A percentile compares a stretch with the other conserved stretches of the same genome.
These are phyloP conservation scores for Tetrapyrgos nigripes DNA, from an alignment of 1,284 basidiomycete genomes.

Conservation along the genomic window DNA sequence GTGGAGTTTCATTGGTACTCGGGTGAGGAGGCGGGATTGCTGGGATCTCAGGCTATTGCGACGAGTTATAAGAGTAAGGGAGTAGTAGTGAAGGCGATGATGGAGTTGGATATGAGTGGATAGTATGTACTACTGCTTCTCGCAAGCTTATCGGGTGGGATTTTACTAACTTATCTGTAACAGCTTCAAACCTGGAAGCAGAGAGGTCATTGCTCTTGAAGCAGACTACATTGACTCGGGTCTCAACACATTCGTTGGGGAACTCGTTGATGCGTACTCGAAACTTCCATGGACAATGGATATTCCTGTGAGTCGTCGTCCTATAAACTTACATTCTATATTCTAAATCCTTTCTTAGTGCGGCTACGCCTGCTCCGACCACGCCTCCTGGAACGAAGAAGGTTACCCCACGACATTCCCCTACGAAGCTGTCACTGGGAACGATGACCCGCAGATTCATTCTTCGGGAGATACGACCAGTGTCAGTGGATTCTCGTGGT, in stretches of 20 bases:
- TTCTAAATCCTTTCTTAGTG: conserved; percentile 6
- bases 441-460: conserved; percentile 36
- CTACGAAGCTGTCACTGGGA: conserved; percentile 31
- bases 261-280: conserved; percentile 20
- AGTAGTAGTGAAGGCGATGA: conserved; percentile 54
- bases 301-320: neutral
- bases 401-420: conserved; percentile 46
- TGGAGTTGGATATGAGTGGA: conserved; percentile 39
- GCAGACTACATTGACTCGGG: conserved; percentile 14
- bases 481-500: conserved; percentile 26
- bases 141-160: conserved; percentile 46
- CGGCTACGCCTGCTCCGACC: conserved; percentile 45
- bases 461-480: conserved; percentile 42
- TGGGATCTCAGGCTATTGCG: conserved; percentile 61
- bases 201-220: conserved; percentile 21
- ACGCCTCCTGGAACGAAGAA: conserved; percentile 46
- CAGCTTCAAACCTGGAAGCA: conserved; percentile 25
- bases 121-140: neutral
- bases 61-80: conserved; percentile 48
- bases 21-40: conserved; percentile 59
- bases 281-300: neutral
- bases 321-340: neutral
- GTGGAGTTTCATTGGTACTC: conserved; percentile 67
- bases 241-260: conserved; percentile 18
- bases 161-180: conserved; percentile 38